Conservation (phyloP, 805 yeast genomes). For the Lachancea cidri region DNA sequence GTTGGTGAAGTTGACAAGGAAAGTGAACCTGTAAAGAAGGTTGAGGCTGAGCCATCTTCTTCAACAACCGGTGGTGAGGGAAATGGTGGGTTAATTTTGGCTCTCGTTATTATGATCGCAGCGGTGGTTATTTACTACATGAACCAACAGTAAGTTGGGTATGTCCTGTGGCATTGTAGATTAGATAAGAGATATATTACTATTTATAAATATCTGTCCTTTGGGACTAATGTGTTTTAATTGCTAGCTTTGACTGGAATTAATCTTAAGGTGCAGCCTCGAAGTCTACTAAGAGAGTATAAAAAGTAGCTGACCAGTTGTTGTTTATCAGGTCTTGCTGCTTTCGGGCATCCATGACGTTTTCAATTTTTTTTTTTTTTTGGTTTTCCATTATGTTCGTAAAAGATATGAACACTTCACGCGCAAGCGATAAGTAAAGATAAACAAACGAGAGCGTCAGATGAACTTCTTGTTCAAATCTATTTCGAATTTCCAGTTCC, state of each 20-base stretch:
- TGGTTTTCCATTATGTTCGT: neutral
- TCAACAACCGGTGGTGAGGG: conserved; percentile 58
- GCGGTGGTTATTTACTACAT: conserved; percentile 26
- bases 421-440: too few relatives aligned
- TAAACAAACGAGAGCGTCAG: too few relatives aligned
- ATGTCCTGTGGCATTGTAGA: neutral
- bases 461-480: conserved; percentile 33
- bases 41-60: conserved; percentile 32
- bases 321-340: too few relatives aligned
- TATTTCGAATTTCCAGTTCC: conserved; percentile 30
- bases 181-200: neutral
- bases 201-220: neutral
- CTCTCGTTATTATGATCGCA: conserved; percentile 53
- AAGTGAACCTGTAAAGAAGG: conserved; percentile 33
- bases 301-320: too few relatives aligned
- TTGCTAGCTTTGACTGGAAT: neutral
- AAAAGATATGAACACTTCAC: neutral
- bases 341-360: neutral
- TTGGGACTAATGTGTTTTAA: neutral
- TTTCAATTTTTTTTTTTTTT: neutral
- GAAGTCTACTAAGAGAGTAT: too few relatives aligned
- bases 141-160: conserved; percentile 12
- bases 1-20: conserved; percentile 78
- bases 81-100: conserved; percentile 73
- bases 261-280: too few relatives aligned